These are phyloP conservation scores for Aspergillus cavernicola DNA, from an alignment of 495 filamentous ascomycete genomes.

Conservation along the genomic window DNA sequence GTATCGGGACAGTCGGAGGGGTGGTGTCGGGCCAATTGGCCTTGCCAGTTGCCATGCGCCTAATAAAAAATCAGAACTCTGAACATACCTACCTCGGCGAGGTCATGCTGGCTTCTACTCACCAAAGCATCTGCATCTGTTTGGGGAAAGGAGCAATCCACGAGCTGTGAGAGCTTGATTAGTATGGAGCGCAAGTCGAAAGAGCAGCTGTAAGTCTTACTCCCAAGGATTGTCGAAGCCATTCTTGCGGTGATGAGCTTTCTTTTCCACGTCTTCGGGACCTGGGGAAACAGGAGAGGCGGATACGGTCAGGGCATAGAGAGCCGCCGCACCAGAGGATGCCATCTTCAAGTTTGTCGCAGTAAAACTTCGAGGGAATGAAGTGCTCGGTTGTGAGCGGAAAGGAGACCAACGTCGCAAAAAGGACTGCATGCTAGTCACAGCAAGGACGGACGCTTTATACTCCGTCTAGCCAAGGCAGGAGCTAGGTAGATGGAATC, in stretches of 20 bases:
- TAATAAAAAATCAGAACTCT: conserved; percentile 20
- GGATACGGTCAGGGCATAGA: conserved; percentile 55
- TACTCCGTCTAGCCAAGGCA: background rate
- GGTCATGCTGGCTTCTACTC: background rate
- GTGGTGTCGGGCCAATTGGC: conserved; percentile 59
- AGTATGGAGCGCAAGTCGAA: conserved; percentile 12
- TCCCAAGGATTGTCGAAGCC: conserved; percentile 63
- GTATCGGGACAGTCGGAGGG: conserved; percentile 63
- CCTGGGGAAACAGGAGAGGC: conserved; percentile 37
- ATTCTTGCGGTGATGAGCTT: conserved; percentile 54
- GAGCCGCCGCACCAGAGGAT: conserved; percentile 42
- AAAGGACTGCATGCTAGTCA: conserved; percentile 28
- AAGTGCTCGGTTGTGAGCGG: conserved; percentile 3
- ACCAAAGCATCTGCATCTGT: background rate
- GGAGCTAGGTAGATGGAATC: background rate
- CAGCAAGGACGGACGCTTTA: too few relatives aligned
- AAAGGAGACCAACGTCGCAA: conserved; percentile 23
- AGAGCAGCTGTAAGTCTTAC: conserved; percentile 22
- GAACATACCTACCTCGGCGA: background rate
- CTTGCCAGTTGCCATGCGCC: conserved; percentile 55
- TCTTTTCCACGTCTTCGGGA: conserved; percentile 53
- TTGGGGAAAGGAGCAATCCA: conserved; percentile 22
- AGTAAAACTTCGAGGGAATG: conserved; percentile 9
- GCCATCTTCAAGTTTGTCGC: conserved; percentile 33
- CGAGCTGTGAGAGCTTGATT: conserved; percentile 27